Evolutionary conservation across 169 alveolate species (phyloP).

Genomic region (Eimeria sp.): DNA sequence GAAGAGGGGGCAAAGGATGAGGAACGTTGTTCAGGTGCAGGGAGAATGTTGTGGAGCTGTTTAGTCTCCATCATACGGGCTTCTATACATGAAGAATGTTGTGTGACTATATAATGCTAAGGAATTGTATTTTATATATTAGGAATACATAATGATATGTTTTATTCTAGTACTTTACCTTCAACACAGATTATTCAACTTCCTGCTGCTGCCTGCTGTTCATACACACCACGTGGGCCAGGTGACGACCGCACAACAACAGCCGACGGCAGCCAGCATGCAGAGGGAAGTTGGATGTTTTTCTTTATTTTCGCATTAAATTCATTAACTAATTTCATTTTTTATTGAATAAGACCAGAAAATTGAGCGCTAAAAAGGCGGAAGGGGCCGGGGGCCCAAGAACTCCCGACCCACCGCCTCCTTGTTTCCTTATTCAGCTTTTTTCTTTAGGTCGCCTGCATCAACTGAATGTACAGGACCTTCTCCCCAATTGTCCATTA

Average conservation of each 20-base stretch:
- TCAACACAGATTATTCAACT: neutral
- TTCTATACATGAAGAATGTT: neutral
- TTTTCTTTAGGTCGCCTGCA: neutral
- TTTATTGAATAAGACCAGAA: neutral
- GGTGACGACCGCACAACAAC: neutral
- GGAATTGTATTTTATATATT: neutral
- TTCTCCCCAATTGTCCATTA: neutral
- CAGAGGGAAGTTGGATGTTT: neutral
- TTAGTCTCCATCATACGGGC: neutral
- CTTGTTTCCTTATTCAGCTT: neutral
- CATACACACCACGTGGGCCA: constrained; percentile 6
- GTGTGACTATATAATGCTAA: neutral
- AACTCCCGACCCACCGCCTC: constrained; percentile 19
- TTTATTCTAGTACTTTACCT: neutral
- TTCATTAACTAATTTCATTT: neutral
- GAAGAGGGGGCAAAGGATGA: neutral
- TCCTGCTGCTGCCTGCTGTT: neutral
- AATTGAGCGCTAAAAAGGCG: neutral
- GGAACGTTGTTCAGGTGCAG: neutral
- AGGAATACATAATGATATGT: neutral
- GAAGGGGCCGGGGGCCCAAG: constrained; percentile 22
- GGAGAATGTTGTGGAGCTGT: neutral
- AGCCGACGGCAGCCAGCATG: constrained; percentile 31
- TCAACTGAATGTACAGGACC: neutral
- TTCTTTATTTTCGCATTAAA: neutral